A percentile compares a stretch with the other conserved stretches of the same genome.
phyloP scores from a whole-genome alignment of 805 yeast species.

The Kuraishia capsulata region DNA sequence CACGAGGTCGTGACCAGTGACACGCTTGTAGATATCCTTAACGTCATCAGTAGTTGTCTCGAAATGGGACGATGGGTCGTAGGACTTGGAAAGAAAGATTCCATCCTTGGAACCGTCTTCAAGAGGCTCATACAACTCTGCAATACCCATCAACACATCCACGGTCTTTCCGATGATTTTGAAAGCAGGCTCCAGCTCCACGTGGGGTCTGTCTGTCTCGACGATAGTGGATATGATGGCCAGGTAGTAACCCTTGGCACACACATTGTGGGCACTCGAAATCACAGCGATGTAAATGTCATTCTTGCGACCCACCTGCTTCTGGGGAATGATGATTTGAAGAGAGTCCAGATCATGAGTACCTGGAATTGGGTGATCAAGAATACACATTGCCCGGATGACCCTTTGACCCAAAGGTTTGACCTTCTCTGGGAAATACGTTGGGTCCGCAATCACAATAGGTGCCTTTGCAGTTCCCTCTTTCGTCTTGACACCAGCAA shows the following conservation, averaged over 20 bases:
- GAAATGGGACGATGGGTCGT: conserved; percentile 92
- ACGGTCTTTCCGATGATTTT: conserved; percentile 72
- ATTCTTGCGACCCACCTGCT: conserved; percentile 85
- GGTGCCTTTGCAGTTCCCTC: conserved; percentile 92
- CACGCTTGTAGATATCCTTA: conserved; percentile 84
- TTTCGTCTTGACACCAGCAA: conserved; percentile 81
- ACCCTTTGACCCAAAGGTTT: conserved; percentile 64
- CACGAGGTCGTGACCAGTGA: conserved; percentile 87
- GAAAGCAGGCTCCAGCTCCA: conserved; percentile 91
- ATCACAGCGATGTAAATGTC: conserved; percentile 92
- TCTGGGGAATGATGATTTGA: conserved; percentile 94
- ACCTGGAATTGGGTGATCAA: conserved; percentile 82
- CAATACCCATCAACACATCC: conserved; percentile 89
- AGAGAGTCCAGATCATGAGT: conserved; percentile 80
- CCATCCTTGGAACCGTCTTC: conserved; percentile 76
- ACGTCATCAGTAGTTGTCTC: conserved; percentile 96
- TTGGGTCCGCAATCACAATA: conserved; percentile 93
- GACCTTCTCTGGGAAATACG: conserved; percentile 86
- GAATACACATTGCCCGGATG: conserved; percentile 78
- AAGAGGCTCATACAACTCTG: conserved; percentile 81
- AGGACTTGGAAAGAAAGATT: conserved; percentile 77
- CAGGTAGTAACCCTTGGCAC: conserved; percentile 79
- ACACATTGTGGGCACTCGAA: conserved; percentile 83
- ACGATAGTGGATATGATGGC: conserved; percentile 93
- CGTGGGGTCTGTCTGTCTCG: conserved; percentile 87